Evolutionary conservation across 1,284 basidiomycete genomes (phyloP).

Genomic region (Irpex sp.): DNA sequence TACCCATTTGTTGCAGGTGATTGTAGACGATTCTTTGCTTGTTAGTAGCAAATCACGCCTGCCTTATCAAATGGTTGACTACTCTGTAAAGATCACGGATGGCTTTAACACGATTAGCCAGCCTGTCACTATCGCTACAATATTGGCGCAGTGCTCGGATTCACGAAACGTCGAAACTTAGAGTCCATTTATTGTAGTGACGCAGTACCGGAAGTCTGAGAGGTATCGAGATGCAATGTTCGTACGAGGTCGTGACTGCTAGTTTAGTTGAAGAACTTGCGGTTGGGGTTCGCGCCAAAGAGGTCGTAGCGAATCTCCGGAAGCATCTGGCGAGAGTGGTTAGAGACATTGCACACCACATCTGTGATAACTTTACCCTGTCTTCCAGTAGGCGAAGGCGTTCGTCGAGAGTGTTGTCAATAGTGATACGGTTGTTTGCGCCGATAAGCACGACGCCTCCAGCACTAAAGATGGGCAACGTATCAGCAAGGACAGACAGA

Average conservation of each 20-base stretch:
- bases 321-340: slow-evolving; percentile 64
- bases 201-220: not conserved
- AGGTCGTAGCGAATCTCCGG: slow-evolving; percentile 86
- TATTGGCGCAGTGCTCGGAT: too few species aligned
- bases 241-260: not conserved
- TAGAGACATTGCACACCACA: not conserved
- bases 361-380: slow-evolving; percentile 52
- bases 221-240: not conserved
- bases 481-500: not conserved
- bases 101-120: too few species aligned
- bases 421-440: slow-evolving; percentile 72
- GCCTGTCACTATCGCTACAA: too few species aligned
- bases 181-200: not conserved
- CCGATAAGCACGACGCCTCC: slow-evolving; percentile 81
- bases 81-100: too few species aligned
- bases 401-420: slow-evolving; percentile 92
- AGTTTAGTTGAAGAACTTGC: slow-evolving; percentile 75
- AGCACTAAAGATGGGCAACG: slow-evolving; percentile 43
- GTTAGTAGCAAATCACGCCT: too few species aligned
- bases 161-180: not conserved
- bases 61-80: too few species aligned
- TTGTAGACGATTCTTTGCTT: too few species aligned
- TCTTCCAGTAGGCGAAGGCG: slow-evolving; percentile 85
- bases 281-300: slow-evolving; percentile 83
- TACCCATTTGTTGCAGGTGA: not conserved